These are phyloP conservation scores for Saxophila tyrrhenica DNA, from an alignment of 495 filamentous ascomycete species.

Conservation along the genomic window DNA sequence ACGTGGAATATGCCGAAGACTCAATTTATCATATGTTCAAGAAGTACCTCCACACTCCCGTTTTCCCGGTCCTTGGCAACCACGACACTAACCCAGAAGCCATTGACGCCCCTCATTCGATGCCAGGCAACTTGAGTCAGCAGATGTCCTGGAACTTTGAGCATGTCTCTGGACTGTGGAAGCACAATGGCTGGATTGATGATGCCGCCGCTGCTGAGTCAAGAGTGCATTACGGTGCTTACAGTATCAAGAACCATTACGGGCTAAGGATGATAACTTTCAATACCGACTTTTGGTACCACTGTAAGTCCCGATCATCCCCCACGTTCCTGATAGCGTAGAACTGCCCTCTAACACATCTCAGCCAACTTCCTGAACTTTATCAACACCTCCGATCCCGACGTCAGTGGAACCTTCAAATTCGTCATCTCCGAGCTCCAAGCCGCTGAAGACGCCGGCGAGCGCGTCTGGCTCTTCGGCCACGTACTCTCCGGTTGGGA, in stretches of 20 bases:
- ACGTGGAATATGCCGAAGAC: conserved; percentile 40
- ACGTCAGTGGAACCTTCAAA: conserved; percentile 27
- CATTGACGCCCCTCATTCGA: conserved; percentile 38
- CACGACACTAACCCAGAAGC: conserved; percentile 45
- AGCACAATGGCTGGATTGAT: conserved; percentile 24
- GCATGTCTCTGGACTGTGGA: conserved; percentile 24
- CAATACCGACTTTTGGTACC: conserved; percentile 23
- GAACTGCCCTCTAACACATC: background rate
- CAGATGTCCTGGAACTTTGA: conserved; percentile 34
- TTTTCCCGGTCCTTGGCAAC: conserved; percentile 44
- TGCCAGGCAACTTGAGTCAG: conserved; percentile 42
- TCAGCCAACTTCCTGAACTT: conserved; percentile 26
- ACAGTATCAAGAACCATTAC: conserved; percentile 24
- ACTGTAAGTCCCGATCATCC: no score
- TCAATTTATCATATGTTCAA: conserved; percentile 44
- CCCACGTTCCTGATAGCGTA: no score
- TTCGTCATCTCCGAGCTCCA: conserved; percentile 31
- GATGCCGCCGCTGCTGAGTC: conserved; percentile 17
- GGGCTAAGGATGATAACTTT: conserved; percentile 27
- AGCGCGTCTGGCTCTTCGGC: conserved; percentile 32
- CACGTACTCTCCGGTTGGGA: conserved; percentile 31
- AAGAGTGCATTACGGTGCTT: conserved; percentile 23
- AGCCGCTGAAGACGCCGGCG: conserved; percentile 27
- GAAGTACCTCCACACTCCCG: conserved; percentile 41
- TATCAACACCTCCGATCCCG: conserved; percentile 32